Base-by-base conservation (phyloP, 2,329 filamentous ascomycete genomes). In the Monilinia fructigena region DNA sequence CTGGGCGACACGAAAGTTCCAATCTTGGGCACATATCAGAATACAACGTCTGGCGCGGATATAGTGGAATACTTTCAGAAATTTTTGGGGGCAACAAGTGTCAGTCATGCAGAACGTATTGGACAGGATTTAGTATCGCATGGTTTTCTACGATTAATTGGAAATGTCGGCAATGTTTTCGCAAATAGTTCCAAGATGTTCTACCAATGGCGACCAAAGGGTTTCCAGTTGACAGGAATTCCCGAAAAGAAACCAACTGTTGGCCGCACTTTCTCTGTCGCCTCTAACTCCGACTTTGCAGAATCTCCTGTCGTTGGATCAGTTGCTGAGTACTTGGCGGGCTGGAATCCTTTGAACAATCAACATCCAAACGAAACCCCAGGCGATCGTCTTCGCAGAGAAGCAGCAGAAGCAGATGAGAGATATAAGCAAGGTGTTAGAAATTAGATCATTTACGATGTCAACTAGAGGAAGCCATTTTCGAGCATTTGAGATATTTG, bases 111-210 rank as follows among this genome's bases (percentile, higher is more conserved):
- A 12, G 95, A 99, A 82, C 86, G 90, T 55, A 94, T 99, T 71
- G 95, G 95, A 14, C 95, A 99, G 79, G 95, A 99, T 77, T 83
- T 99, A 71, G 89, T 97, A 63, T 82, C 86, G 38, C 87, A 91
- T 75, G 94, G 95, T 48, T 94, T 97, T 76, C 81, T 99, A 75
- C 88, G 95, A 62, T 82, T 99, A 63, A 87, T 99, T 69, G 95
- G 95, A 70, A 97, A 95, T 74, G 93, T 99, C 64, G 95, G 95
- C 68, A 98, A 86, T 79, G 92, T 90, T 1, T 99, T 99, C 76
- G 93, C 94, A 73, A 99, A 99, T 80, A 98, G 93, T 82, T 97
- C 93, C 70, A 92, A 90, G 79, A 90, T 98, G 87, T 94, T 91
- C 77, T 99, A 99, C 78, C 95, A 99, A 78, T 99, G 95, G 95